phyloP scores from a whole-genome alignment of 2,329 filamentous ascomycete species.

The Sarocladium kiliense region DNA sequence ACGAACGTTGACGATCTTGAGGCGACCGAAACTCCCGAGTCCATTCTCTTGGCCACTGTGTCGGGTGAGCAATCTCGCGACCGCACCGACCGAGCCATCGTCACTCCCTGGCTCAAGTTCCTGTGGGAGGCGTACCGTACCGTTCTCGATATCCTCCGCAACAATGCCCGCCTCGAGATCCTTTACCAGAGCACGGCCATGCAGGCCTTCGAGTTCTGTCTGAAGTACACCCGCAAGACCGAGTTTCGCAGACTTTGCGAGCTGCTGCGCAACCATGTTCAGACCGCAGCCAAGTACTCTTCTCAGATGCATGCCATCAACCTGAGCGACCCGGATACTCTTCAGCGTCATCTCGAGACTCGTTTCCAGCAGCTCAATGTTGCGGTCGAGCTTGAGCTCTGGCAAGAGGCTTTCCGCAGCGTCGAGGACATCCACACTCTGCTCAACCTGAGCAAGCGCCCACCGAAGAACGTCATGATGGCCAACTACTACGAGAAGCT shows the following conservation, averaged over 20 bases:
- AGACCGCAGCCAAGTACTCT: constrained; percentile 98
- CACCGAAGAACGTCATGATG: constrained; percentile 99
- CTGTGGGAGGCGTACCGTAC: constrained; percentile 99
- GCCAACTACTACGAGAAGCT: constrained; percentile 99
- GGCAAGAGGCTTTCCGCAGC: constrained; percentile 99
- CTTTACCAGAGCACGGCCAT: constrained; percentile 98
- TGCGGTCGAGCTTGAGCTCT: constrained; percentile 93
- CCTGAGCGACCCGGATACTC: constrained; percentile 91
- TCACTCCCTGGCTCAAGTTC: constrained; percentile 99
- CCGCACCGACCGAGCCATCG: constrained; percentile 94
- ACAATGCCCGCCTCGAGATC: constrained; percentile 94
- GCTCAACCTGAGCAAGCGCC: constrained; percentile 94
- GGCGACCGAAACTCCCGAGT: constrained; percentile 95
- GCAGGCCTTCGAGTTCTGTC: constrained; percentile 98
- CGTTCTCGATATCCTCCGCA: constrained; percentile 96
- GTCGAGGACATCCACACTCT: constrained; percentile 98
- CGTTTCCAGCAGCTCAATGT: constrained; percentile 98
- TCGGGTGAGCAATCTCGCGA: constrained; percentile 97
- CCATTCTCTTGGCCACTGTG: constrained; percentile 93
- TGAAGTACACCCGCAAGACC: constrained; percentile 97
- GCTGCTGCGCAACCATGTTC: constrained; percentile 95
- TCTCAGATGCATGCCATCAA: constrained; percentile 99
- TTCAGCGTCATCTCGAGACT: constrained; percentile 95
- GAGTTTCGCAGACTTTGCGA: constrained; percentile 98
- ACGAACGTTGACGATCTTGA: constrained; percentile 90